These are phyloP conservation scores for Drosera capensis DNA, from an alignment of 148 eudicot species.

Conservation along the genomic window DNA sequence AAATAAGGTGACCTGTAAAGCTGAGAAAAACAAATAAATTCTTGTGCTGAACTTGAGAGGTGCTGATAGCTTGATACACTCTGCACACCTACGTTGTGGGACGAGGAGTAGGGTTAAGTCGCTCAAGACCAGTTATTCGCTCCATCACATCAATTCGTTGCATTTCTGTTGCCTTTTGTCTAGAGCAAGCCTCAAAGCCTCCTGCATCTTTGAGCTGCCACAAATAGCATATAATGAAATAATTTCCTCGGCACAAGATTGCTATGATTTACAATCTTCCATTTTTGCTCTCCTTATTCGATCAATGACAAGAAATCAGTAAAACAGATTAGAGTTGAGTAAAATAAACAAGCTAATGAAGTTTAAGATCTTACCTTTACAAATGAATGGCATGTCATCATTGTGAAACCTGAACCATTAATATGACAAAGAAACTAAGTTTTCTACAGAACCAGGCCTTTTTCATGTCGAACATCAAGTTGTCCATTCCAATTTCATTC, in stretches of 20 bases:
- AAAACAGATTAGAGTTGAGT: too few relatives aligned
- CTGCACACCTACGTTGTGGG: slow-evolving; percentile 94
- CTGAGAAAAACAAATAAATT: slow-evolving; percentile 29
- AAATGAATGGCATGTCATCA: too few relatives aligned
- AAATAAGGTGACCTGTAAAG: slow-evolving; percentile 85
- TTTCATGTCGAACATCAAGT: too few relatives aligned
- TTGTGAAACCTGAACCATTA: too few relatives aligned
- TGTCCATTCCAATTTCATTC: too few relatives aligned
- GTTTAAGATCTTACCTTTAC: too few relatives aligned
- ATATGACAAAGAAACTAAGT: too few relatives aligned
- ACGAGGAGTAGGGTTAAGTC: slow-evolving; percentile 86
- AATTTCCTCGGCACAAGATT: background rate
- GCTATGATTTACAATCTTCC: background rate
- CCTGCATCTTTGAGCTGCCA: slow-evolving; percentile 77
- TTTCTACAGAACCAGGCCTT: too few relatives aligned
- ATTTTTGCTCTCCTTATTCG: too few relatives aligned
- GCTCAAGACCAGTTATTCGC: slow-evolving; percentile 73
- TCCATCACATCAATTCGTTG: slow-evolving; percentile 83
- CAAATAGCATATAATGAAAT: slow-evolving; percentile 1
- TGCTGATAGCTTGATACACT: slow-evolving; percentile 5
- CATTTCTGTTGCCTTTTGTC: slow-evolving; percentile 59
- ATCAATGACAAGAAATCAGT: too few relatives aligned
- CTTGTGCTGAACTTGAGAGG: slow-evolving; percentile 7
- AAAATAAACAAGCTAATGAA: too few relatives aligned
- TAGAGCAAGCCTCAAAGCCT: slow-evolving; percentile 61